These are phyloP conservation scores for Fusarium sp. DNA, from an alignment of 2,329 filamentous ascomycete genomes.

Conservation along the genomic window DNA sequence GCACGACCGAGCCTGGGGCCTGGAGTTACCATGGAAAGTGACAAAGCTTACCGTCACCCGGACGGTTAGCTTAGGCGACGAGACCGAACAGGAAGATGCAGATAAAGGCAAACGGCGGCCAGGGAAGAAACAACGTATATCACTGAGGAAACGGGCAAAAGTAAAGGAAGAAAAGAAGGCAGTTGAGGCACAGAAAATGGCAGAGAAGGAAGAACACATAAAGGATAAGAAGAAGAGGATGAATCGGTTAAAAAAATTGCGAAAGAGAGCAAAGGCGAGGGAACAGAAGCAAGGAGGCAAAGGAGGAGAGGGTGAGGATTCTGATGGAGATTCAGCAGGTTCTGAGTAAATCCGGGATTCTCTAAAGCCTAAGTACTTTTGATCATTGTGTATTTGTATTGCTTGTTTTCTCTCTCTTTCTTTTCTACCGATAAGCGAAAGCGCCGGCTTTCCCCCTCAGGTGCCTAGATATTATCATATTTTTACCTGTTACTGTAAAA, in stretches of 20 bases:
- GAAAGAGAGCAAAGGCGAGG: conserved; percentile 65
- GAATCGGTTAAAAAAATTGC: conserved; percentile 68
- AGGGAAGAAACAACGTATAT: conserved; percentile 68
- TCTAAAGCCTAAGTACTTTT: neutral
- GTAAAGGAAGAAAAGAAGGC: conserved; percentile 53
- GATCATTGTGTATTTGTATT: neutral
- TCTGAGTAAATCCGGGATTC: conserved; percentile 21
- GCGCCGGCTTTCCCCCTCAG: too few relatives aligned
- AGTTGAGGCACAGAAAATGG: conserved; percentile 50
- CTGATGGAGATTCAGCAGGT: conserved; percentile 21
- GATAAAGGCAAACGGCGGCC: conserved; percentile 54
- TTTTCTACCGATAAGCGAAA: too few relatives aligned
- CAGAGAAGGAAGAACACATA: conserved; percentile 64
- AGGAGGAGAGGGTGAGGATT: conserved; percentile 30
- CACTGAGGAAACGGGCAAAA: conserved; percentile 57
- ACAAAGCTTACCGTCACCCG: conserved; percentile 53
- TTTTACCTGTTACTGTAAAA: too few relatives aligned
- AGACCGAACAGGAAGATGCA: conserved; percentile 23
- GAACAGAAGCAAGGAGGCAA: conserved; percentile 56
- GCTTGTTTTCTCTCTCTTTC: neutral
- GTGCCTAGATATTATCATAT: too few relatives aligned
- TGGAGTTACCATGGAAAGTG: conserved; percentile 69
- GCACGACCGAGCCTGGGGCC: conserved; percentile 61
- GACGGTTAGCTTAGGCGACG: conserved; percentile 33
- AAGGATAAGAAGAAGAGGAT: conserved; percentile 70